A percentile compares a stretch with the other conserved stretches of the same genome.
phyloP scores from a whole-genome alignment of 2,329 filamentous ascomycete genomes.

The Xylaria polymorpha region DNA sequence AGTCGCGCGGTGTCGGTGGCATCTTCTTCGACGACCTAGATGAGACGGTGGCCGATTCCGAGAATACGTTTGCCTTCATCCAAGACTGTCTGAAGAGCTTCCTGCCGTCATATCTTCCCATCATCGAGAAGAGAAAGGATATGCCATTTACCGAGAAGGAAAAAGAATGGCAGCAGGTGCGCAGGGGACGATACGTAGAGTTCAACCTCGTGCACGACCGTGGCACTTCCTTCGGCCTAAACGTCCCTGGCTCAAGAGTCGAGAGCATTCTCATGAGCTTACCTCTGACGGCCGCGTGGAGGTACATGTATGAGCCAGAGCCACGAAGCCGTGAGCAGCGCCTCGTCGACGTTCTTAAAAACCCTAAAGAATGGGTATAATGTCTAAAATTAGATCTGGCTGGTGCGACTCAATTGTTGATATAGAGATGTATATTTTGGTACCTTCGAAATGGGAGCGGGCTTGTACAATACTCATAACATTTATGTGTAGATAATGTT shows the following conservation, averaged over 20 bases:
- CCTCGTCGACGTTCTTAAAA: conserved; percentile 76
- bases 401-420: not conserved
- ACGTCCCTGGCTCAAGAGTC: conserved; percentile 88
- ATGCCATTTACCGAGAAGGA: conserved; percentile 88
- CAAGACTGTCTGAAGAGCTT: conserved; percentile 88
- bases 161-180: conserved; percentile 96
- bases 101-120: conserved; percentile 89
- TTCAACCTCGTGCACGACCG: conserved; percentile 98
- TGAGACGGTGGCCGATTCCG: conserved; percentile 83
- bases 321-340: conserved; percentile 81
- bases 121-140: conserved; percentile 87
- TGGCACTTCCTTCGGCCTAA: conserved; percentile 92
- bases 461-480: conserved; percentile 18
- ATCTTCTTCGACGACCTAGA: conserved; percentile 99
- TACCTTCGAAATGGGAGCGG: not conserved
- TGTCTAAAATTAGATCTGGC: conserved; percentile 9
- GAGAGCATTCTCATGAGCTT: conserved; percentile 99
- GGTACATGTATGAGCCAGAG: conserved; percentile 91
- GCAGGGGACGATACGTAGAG: conserved; percentile 95
- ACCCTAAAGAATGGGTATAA: conserved; percentile 75
- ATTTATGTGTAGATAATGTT: conserved; percentile 13
- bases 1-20: conserved; percentile 88
- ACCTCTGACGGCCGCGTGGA: conserved; percentile 91
- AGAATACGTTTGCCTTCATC: conserved; percentile 89
- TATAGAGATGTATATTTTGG: conserved; percentile 7